Evolutionary conservation across 768 basidiomycete genomes (phyloP).

Genomic region (Cubamyces sp.): DNA sequence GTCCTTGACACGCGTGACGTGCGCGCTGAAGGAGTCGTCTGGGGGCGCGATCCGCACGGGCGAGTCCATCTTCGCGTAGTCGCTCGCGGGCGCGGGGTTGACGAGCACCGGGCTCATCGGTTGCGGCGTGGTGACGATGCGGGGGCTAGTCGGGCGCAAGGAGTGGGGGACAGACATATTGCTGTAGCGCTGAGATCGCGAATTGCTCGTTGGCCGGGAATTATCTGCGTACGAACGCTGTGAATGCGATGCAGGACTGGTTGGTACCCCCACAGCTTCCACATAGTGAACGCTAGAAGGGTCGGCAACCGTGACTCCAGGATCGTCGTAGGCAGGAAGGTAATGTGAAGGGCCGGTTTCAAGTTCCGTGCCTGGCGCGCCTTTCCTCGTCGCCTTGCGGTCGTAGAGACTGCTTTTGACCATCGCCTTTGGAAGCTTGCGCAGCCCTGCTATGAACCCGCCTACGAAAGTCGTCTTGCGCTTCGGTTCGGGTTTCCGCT

Average conservation of each 20-base stretch:
- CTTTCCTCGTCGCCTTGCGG: constrained; percentile 24
- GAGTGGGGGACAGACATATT: constrained; percentile 3
- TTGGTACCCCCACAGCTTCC: constrained; percentile 17
- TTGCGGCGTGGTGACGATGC: constrained; percentile 7
- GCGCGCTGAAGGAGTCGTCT: constrained; percentile 36
- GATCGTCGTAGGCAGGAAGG: constrained; percentile 25
- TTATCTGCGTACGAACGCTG: constrained; percentile 11
- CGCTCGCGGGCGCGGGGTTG: constrained; percentile 36
- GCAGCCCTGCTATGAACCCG: constrained; percentile 30
- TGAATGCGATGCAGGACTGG: neutral
- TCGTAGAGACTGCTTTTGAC: constrained; percentile 19
- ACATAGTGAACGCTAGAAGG: constrained; percentile 26
- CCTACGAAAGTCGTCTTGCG: constrained; percentile 30
- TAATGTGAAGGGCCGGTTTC: constrained; percentile 12
- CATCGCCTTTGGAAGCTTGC: constrained; percentile 26
- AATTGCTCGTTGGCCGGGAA: neutral
- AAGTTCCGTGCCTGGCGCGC: constrained; percentile 14
- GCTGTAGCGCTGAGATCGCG: constrained; percentile 11
- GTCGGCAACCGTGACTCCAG: constrained; percentile 22
- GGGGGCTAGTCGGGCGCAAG: constrained; percentile 1
- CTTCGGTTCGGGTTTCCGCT: neutral
- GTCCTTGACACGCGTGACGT: constrained; percentile 34
- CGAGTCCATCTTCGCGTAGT: constrained; percentile 42
- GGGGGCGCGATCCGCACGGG: constrained; percentile 27
- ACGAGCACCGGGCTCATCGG: constrained; percentile 33